A percentile compares a stretch with the other conserved stretches of the same genome.
Evolutionary conservation across 2,329 filamentous ascomycete genomes (phyloP).

Genomic region (Xylariaceae sp.): DNA sequence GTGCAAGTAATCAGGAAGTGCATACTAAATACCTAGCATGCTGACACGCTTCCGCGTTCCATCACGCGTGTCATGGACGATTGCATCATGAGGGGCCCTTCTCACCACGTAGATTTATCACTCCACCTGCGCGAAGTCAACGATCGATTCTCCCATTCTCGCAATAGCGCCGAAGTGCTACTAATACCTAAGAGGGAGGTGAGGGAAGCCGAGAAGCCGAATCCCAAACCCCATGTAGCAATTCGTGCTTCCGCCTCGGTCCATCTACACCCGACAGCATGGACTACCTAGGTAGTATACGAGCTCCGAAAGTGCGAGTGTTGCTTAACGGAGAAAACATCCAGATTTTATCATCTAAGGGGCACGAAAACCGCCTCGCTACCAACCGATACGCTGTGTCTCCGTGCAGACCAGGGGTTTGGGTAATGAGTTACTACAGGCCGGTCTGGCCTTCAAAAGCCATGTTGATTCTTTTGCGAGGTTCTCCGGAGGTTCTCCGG

Average conservation of each 20-base stretch:
- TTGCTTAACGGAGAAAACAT: not conserved
- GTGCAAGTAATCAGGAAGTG: no score
- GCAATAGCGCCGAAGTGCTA: not conserved
- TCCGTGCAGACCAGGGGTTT: slow-evolving; percentile 5
- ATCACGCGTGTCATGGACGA: no score
- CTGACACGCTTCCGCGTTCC: no score
- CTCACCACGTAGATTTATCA: not conserved
- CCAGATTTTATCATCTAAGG: not conserved
- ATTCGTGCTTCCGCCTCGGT: not conserved
- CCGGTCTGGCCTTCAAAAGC: slow-evolving; percentile 2
- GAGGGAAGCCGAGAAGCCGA: slow-evolving; percentile 2
- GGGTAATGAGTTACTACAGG: slow-evolving; percentile 7
- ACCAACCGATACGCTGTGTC: slow-evolving; percentile 7
- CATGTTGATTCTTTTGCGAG: not conserved
- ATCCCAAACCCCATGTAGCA: not conserved
- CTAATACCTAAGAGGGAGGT: not conserved
- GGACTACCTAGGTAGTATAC: slow-evolving; percentile 6
- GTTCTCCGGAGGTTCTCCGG: no score
- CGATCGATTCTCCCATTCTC: not conserved
- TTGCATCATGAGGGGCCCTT: no score
- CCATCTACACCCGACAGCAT: slow-evolving; percentile 8
- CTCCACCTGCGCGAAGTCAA: not conserved
- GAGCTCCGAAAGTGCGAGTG: slow-evolving; percentile 2
- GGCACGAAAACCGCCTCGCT: slow-evolving; percentile 1
- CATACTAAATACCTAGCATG: no score